Evolutionary conservation across 108 stramenopile species (phyloP), one percentile per base, ranked within the genome.

Genomic region (Parietichytrium sp.): DNA sequence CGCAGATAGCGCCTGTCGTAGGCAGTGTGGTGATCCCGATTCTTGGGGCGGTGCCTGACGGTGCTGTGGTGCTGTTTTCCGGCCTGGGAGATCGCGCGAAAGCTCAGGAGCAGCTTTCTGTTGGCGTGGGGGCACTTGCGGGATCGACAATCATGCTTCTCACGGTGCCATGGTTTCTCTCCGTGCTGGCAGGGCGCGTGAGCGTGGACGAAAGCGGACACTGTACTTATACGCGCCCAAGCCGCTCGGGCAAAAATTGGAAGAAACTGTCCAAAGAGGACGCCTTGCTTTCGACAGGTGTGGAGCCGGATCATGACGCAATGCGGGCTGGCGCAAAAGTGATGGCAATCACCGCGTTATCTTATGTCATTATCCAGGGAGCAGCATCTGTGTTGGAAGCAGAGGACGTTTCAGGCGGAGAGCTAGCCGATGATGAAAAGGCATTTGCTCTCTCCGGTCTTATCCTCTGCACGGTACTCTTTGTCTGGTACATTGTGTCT

Each of bases 121-220:
- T 97, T 7, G 98, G 96, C 18, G 95, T 98, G 4, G 98, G 98
- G 13, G 96, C 98, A 27, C 87, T 98, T 72, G 98, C 98, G 0
- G 98, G 96, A 29, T 92, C 91, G 26, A 98, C 96, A 30, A 96
- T 97, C 72, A 96, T 98, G 96, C 92, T 98, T 53, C 81, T 98
- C 81, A 98, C 96, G 10, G 88, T 98, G 3, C 96, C 98, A 10
- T 96, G 93, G 92, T 89, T 86, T 33, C 82, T 98, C 23, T 88
- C 92, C 49, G 86, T 95, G 2, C 86, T 86, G n/a, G 89, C 81
- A 4, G 98, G 98, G 16, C 90, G 96, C n/a, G 96, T 98, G 4
- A 91, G 97, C 86, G 86, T 97, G 49, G 29, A 52, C 54, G 54
- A 54, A 29, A 7, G 78, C 83, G 78, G 78, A 4, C n/a, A 23